Base-by-base conservation (phyloP, 345 rosid genomes). In the Heritiera fomes region DNA sequence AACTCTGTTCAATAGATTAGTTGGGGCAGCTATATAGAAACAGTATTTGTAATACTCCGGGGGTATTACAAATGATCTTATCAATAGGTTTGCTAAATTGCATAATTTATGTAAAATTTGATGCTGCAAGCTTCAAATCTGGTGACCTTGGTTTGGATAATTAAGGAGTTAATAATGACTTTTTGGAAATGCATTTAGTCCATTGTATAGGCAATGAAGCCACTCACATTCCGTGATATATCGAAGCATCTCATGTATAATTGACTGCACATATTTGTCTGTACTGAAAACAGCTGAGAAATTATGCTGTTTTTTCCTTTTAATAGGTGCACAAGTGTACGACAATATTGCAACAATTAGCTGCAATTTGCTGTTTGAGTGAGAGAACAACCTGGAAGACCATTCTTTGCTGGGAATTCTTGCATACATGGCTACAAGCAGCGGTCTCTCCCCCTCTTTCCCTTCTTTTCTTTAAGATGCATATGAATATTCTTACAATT, bases 321-420 rank as follows among this genome's bases (percentile, higher is more conserved):
- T 80, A 43, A 78, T 84, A 95, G 97, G 99, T 93, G 76, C 98
- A 93, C 74, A 95, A 92, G 79, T 91, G 97, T 53, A 91, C 94
- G 8, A 90, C 93, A 23, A 90, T 95, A 80, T 85, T 95, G 88
- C 99, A 93, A 79, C 98, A 91, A 45, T 76, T 95, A 87, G 96
- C 98, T 68, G 96, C 96, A 64, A 83, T 93, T 80, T 93, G 99
- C 87, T 89, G 90, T 82, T 85, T 90, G 81, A 89, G 98, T 34
- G 98, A 93, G 82, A 87, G 90, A 82, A 87, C 87, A 9, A 82
- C 88, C 52, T 92, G 91, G 93, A 93, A 93, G 84, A 82, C 89
- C 75, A 76, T 92, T 82, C 88, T 92, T 72, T 86, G 88, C 76
- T 93, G 96, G 99, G 82, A 93, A 80, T 88, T 94, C 75, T 89